Base-by-base conservation (phyloP, 78 protist genomes). In the Capsaspora owczarzaki region DNA sequence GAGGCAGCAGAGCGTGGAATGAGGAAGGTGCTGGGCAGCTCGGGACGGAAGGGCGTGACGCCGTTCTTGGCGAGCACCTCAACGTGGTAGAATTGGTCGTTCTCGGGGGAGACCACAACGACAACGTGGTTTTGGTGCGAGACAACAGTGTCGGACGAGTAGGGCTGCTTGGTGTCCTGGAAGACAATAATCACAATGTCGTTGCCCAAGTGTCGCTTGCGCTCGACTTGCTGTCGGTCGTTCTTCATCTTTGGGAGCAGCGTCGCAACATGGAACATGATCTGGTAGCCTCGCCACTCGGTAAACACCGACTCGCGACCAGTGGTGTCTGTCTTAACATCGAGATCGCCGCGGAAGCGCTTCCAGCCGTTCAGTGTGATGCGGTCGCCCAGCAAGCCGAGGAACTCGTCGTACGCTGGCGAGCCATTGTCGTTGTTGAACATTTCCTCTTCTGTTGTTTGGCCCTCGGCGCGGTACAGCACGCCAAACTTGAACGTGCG, bases 191-290 rank as follows among this genome's bases (percentile, higher is more conserved):
- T 33, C 5, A 47, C 56, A 33, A 81, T 81, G 78, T 81, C 84
- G 70, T 81, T 81, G 66, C 84, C 84, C 20, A 81, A 44, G 71
- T 51, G 44, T 6, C 76, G 76, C 44, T 81, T 81, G 79, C 84
- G 77, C 76, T 70, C 42, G 6, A 90, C 38, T 44, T 61, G n/a
- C n/a, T 56, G 63, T 2, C 35, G 63, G n/a, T 56, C 63, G n/a
- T 56, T 56, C 8, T 12, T 16, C 63, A 27, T 16, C 41, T 31
- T 4, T 8, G 70, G 70, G 14, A 61, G 1, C 70, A 75, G 1
- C 29, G 51, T 75, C 33, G 71, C 4, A 0, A 75, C 79, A 27
- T 75, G 79, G 43, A 44, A 75, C 79, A 75, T 75, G 22, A 75
- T 16, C 43, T 75, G 35, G 31, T 6, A 33, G 29, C 33, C 41